Evolutionary conservation across 1,284 basidiomycete species (phyloP).

Genomic region (Moesziomyces globuligerus): DNA sequence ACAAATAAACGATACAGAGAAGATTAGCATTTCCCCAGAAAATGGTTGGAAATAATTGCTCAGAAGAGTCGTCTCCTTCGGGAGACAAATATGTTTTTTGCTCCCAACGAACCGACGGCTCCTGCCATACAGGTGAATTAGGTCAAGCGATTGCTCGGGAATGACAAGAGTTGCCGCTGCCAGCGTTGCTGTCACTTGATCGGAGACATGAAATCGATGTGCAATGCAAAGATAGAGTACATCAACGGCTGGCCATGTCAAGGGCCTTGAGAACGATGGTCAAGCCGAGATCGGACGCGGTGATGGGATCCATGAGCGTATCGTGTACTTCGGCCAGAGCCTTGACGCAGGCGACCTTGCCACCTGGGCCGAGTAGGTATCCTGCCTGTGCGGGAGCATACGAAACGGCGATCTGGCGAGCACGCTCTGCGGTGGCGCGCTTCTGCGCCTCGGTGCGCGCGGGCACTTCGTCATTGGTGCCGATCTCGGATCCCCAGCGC

Average conservation of each 20-base stretch:
- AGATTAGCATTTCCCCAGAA: slow-evolving; percentile 39
- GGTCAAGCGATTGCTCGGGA: too few relatives aligned
- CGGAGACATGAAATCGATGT: too few relatives aligned
- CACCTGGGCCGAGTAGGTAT: slow-evolving; percentile 63
- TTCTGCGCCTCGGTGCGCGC: slow-evolving; percentile 46
- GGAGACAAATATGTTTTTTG: slow-evolving; percentile 46
- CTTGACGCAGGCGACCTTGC: slow-evolving; percentile 55
- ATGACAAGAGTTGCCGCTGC: too few relatives aligned
- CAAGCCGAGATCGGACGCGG: slow-evolving; percentile 51
- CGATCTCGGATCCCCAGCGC: slow-evolving; percentile 26
- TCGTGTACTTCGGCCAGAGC: slow-evolving; percentile 60
- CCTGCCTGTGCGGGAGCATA: slow-evolving; percentile 65
- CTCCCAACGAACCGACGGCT: too few relatives aligned
- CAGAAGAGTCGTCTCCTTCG: slow-evolving; percentile 41
- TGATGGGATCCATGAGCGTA: slow-evolving; percentile 51
- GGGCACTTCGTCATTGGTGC: slow-evolving; percentile 20
- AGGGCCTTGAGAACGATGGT: slow-evolving; percentile 52
- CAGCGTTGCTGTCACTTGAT: too few relatives aligned
- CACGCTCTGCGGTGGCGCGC: slow-evolving; percentile 43
- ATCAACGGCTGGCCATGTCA: slow-evolving; percentile 51
- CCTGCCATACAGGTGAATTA: too few relatives aligned
- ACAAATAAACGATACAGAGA: slow-evolving; percentile 51
- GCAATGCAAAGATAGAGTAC: too few relatives aligned
- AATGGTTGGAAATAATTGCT: slow-evolving; percentile 21
- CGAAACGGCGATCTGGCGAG: slow-evolving; percentile 55